phyloP scores from a whole-genome alignment of 1,284 basidiomycete species.

The Ganoderma lingzhi region DNA sequence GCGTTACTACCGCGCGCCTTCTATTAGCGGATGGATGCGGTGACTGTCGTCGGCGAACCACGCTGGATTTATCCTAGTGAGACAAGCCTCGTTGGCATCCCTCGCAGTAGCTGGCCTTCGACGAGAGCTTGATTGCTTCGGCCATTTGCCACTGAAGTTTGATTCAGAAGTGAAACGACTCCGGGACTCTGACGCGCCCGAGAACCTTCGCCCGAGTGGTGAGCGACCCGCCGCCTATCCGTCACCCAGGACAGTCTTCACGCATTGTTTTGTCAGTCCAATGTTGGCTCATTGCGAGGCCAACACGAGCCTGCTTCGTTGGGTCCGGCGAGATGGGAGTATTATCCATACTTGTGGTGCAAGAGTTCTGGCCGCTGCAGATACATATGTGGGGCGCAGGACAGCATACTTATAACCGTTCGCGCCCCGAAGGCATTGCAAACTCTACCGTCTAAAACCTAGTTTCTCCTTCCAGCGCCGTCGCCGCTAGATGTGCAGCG shows the following conservation, averaged over 20 bases:
- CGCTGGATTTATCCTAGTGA: neutral
- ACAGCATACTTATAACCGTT: neutral
- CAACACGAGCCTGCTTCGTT: neutral
- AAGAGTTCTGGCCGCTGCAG: neutral
- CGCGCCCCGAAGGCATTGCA: neutral
- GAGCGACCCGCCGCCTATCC: neutral
- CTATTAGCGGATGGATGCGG: neutral
- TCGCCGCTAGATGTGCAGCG: neutral
- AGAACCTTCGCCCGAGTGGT: neutral
- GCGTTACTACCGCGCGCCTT: neutral
- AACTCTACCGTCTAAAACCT: neutral
- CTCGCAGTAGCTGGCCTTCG: neutral
- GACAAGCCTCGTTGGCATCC: neutral
- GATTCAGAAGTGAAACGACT: constrained; percentile 1
- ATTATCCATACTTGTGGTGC: neutral
- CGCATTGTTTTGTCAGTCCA: neutral
- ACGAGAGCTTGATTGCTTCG: neutral
- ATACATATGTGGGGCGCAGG: neutral
- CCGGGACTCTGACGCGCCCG: neutral
- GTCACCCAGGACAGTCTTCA: neutral
- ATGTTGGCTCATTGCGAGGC: neutral
- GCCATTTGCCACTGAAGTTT: neutral
- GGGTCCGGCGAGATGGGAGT: neutral
- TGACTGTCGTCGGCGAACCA: neutral
- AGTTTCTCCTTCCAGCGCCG: neutral